Conservation (phyloP, 371 early-diverging fungal genomes). For the Sporodiniella umbellata region DNA sequence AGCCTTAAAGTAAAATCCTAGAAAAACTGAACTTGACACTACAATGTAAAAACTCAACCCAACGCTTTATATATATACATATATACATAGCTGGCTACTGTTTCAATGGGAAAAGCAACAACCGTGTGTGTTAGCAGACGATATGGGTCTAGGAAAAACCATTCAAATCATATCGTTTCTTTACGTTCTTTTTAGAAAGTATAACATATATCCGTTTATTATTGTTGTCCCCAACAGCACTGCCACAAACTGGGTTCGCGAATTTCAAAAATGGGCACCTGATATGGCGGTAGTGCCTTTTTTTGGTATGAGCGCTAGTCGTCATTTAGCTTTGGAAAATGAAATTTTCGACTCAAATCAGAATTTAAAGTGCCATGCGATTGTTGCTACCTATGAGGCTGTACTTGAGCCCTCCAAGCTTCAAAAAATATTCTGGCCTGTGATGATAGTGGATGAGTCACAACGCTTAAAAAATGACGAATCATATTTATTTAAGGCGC, state of each 20-base stretch:
- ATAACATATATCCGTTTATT: constrained; percentile 69
- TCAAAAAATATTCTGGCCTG: constrained; percentile 53
- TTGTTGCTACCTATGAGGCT: constrained; percentile 78
- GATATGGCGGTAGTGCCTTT: constrained; percentile 57
- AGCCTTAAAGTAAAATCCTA: constrained; percentile 68
- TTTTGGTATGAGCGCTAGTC: constrained; percentile 44
- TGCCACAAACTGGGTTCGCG: constrained; percentile 79
- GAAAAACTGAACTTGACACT: not conserved
- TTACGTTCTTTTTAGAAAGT: constrained; percentile 45
- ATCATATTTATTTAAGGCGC: constrained; percentile 63
- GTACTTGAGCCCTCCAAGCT: constrained; percentile 3
- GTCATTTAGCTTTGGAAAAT: constrained; percentile 54
- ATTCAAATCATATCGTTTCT: constrained; percentile 84
- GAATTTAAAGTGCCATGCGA: constrained; percentile 68
- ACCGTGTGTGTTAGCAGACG: constrained; percentile 88
- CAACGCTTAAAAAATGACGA: constrained; percentile 84
- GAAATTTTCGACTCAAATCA: constrained; percentile 57
- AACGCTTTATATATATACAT: constrained; percentile 16
- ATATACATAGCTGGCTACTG: constrained; percentile 60
- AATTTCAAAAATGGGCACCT: constrained; percentile 80
- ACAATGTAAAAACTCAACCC: not conserved
- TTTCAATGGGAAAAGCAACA: constrained; percentile 63
- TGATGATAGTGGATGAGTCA: constrained; percentile 81
- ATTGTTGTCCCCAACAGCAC: constrained; percentile 85
- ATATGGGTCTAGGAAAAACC: constrained; percentile 94